Evolutionary conservation across 1,284 basidiomycete genomes (phyloP), one percentile per base, ranked within the genome.

Genomic region (Malassezia yamatoensis): DNA sequence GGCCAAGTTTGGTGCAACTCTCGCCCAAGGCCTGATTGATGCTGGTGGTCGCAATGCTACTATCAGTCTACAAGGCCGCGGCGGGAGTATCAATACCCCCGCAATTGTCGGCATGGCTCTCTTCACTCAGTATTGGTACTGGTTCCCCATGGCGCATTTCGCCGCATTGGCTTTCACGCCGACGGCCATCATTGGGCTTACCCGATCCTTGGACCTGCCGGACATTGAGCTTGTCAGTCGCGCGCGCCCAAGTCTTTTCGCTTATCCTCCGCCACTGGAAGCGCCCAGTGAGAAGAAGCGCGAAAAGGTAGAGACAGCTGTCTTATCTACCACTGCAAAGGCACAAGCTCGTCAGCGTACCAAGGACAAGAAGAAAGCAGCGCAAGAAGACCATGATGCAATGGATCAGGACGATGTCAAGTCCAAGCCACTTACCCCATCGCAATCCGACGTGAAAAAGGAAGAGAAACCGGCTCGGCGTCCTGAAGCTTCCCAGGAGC

Each of bases 401-500:
- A 71, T 73, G 68, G 70, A 73, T 32, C 42, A 63, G 21, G 68
- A 69, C 38, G 67, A 65, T 12, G 52, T 37, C 18, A 11, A 59
- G 7, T 51, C 32, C 29, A 48, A 49, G 43, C 33, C 49, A 9
- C 38, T 51, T 9, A 48, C 18, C 4, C 47, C 49, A n/a, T 53
- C 54, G 5, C 50, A 38, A 48, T 51, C 49, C 47, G 66, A 51
- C 18, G 59, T 60, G 11, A 61, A 64, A 56, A 60, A 66, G 5
- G 64, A 68, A 16, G 64, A 65, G 51, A 53, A 61, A 44, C 38
- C 44, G 3, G 21, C 39, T 18, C 83, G 84, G 68, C 86, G 85
- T 73, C 62, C 62, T 16, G 91, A 96, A 70, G 83, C 88, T 0
- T 77, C 80, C 1, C 86, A 80, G 12, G 88, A 93, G 76, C 81